phyloP scores from a whole-genome alignment of 164 flowering plant species.

The Vitis labrusca region DNA sequence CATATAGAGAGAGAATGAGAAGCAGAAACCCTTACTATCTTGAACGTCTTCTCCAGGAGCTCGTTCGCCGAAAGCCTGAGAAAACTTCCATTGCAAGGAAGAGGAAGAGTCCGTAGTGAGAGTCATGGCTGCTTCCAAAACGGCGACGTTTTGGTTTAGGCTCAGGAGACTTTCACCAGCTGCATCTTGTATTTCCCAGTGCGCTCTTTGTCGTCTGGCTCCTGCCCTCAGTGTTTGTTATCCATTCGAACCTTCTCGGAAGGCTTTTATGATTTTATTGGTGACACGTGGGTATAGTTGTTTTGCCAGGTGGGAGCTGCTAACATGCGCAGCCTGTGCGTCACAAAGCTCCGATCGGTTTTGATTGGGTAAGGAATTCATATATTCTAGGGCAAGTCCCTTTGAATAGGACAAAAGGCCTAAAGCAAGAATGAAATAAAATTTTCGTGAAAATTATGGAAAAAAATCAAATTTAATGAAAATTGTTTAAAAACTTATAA shows the following conservation, averaged over 20 bases:
- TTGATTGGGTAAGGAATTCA: no score
- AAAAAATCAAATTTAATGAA: no score
- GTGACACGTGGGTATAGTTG: no score
- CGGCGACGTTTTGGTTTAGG: not conserved
- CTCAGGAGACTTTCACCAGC: not conserved
- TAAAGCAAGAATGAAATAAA: no score
- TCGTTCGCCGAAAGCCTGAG: slow-evolving; percentile 60
- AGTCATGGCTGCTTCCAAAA: slow-evolving; percentile 15
- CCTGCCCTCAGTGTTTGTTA: not conserved
- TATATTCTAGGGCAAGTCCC: no score
- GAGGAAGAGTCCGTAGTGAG: slow-evolving; percentile 19
- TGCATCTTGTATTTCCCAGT: not conserved
- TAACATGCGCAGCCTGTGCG: no score
- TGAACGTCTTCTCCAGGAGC: slow-evolving; percentile 44
- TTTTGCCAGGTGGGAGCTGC: no score
- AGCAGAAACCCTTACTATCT: slow-evolving; percentile 30
- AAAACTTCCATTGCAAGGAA: slow-evolving; percentile 48
- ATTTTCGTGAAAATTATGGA: no score
- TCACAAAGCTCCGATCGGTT: no score
- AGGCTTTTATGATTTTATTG: not conserved
- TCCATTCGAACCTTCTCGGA: slow-evolving; percentile 10
- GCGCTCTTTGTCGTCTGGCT: not conserved
- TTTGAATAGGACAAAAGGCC: no score
- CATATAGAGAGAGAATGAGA: not conserved
- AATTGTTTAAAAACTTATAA: no score